phyloP scores from a whole-genome alignment of 164 flowering plant species.

The Dillenia suffruticosa region DNA sequence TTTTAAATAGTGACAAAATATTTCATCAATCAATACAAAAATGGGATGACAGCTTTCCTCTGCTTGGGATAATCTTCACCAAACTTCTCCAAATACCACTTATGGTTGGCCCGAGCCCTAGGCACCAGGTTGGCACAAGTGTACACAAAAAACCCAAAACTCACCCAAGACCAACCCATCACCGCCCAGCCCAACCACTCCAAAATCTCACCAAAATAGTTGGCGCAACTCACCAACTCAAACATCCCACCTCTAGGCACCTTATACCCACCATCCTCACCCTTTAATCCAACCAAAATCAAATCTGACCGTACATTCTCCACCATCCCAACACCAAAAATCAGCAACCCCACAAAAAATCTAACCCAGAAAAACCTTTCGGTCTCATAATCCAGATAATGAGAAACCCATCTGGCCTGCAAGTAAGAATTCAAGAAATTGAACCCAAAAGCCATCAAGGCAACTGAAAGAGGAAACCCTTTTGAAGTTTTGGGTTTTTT shows the following conservation, averaged over 20 bases:
- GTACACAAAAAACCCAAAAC: slow-evolving; percentile 70
- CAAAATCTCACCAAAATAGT: slow-evolving; percentile 82
- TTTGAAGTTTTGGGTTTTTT: slow-evolving; percentile 1
- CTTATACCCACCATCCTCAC: slow-evolving; percentile 59
- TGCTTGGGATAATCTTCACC: slow-evolving; percentile 72
- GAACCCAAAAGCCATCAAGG: slow-evolving; percentile 60
- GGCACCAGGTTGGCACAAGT: slow-evolving; percentile 88
- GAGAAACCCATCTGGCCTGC: slow-evolving; percentile 68
- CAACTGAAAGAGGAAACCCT: slow-evolving; percentile 55
- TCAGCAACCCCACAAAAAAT: slow-evolving; percentile 38
- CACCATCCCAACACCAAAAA: slow-evolving; percentile 59
- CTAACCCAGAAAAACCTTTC: slow-evolving; percentile 53
- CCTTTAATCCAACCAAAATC: slow-evolving; percentile 53
- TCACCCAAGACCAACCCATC: slow-evolving; percentile 83
- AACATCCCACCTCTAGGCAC: slow-evolving; percentile 79
- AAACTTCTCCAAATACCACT: slow-evolving; percentile 85
- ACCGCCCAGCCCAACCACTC: slow-evolving; percentile 95
- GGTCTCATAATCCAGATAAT: slow-evolving; percentile 40
- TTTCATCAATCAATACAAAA: slow-evolving; percentile 38
- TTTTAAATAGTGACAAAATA: too few species aligned
- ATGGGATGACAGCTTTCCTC: slow-evolving; percentile 83
- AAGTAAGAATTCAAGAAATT: slow-evolving; percentile 68
- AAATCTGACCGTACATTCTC: slow-evolving; percentile 64
- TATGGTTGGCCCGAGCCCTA: slow-evolving; percentile 58
- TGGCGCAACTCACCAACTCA: slow-evolving; percentile 82